phyloP scores from a whole-genome alignment of 371 early-diverging fungal genomes.

The Mortierella sp. region DNA sequence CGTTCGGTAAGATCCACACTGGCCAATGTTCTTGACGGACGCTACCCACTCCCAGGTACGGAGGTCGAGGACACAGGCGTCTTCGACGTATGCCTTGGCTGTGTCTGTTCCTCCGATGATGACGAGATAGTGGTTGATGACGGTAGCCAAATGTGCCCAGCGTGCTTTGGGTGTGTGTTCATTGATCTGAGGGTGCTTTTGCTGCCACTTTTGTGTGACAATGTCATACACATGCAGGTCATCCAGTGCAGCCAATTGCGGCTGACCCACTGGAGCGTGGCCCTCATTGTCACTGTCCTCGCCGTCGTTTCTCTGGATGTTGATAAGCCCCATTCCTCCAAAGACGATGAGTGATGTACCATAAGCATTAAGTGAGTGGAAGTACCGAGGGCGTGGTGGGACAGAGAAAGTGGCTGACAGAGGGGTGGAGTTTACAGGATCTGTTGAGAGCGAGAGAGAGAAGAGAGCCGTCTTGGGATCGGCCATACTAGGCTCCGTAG shows the following conservation, averaged over 20 bases:
- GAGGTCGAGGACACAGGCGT: constrained; percentile 75
- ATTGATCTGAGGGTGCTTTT: constrained; percentile 57
- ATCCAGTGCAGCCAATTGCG: constrained; percentile 62
- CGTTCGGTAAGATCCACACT: constrained; percentile 66
- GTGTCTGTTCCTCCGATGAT: constrained; percentile 82
- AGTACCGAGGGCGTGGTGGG: constrained; percentile 59
- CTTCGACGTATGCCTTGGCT: constrained; percentile 75
- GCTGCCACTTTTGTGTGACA: constrained; percentile 63
- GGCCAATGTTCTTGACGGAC: constrained; percentile 57
- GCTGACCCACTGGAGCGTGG: not conserved
- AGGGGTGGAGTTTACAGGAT: constrained; percentile 35
- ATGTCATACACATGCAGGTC: constrained; percentile 75
- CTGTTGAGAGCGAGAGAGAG: constrained; percentile 48
- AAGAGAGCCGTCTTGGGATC: constrained; percentile 24
- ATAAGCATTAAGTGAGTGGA: constrained; percentile 66
- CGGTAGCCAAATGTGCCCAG: constrained; percentile 76
- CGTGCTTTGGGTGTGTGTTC: constrained; percentile 68
- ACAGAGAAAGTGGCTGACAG: constrained; percentile 29
- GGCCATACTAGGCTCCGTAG: not conserved
- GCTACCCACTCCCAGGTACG: constrained; percentile 67
- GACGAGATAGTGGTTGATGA: constrained; percentile 65
- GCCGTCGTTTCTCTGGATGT: constrained; percentile 1
- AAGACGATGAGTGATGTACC: constrained; percentile 60
- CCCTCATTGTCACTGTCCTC: constrained; percentile 18
- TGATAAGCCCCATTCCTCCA: constrained; percentile 58